Evolutionary conservation across 352 stramenopile genomes (phyloP), one percentile per base, ranked within the genome.

Genomic region (Hyaloperonospora brassicae): DNA sequence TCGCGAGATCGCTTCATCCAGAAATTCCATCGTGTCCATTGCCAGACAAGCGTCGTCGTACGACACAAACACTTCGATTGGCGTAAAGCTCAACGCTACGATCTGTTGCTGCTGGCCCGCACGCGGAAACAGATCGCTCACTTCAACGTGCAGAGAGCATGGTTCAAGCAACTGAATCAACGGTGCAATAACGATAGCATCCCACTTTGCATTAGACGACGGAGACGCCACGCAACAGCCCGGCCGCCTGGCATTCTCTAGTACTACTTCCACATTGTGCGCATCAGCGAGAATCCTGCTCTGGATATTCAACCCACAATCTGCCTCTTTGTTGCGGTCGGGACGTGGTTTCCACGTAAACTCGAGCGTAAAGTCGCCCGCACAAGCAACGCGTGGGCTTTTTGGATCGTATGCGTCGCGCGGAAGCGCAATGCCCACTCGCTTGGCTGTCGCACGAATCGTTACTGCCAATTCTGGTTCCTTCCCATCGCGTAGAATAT

Each of bases 101-200:
- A 89, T 89, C 31, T 91, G 80, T 41, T 93, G 83, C 5, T 77
- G 65, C 45, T 88, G 76, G 4, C 72, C 66, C 5, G 73, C 76
- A 36, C 85, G 66, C 0, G 81, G 75, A 47, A 86, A 84, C 40
- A 91, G 38, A 41, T 89, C 75, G 23, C 63, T 87, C 14, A 89
- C 60, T 48, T 87, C 76, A 2, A 87, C 61, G 23, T 84, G 71
- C 1, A 93, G 42, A 30, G 79, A 68, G 27, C 74, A 88, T 5
- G 83, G 83, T 42, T 93, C 83, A n/a, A 93, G 64, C 36, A 93
- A 60, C 35, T 93, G 83, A 7, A 93, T 81, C 40, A 83, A 40
- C 22, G 72, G 62, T 4, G 68, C 67, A 6, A 73, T 36, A 27
- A 82, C 55, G 5, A 70, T 61, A 30, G 52, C 55, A 45, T 67